These are phyloP conservation scores for Eucalyptus albens DNA, from an alignment of 345 rosid genomes.

Conservation along the genomic window DNA sequence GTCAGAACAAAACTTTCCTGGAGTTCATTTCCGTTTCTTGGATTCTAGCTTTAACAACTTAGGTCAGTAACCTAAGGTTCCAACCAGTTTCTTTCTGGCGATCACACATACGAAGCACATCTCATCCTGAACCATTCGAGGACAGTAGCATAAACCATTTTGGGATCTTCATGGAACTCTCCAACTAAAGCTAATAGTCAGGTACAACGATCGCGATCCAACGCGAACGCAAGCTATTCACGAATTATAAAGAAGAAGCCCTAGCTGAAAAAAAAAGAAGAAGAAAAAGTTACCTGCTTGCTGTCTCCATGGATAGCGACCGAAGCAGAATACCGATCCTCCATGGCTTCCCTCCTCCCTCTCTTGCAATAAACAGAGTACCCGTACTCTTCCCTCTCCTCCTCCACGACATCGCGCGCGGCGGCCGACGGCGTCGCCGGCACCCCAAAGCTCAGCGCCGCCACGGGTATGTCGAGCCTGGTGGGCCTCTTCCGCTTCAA, in stretches of 20 bases:
- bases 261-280: no score
- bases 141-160: neutral
- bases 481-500: constrained; percentile 81
- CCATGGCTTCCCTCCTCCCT: constrained; percentile 89
- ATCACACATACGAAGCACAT: neutral
- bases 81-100: neutral
- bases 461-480: constrained; percentile 51
- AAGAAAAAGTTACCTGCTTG: constrained; percentile 35
- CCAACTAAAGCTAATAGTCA: neutral
- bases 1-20: neutral
- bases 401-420: constrained; percentile 18
- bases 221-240: neutral
- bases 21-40: neutral
- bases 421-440: constrained; percentile 20
- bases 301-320: constrained; percentile 40
- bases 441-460: constrained; percentile 14
- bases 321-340: constrained; percentile 76
- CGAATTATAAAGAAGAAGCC: neutral
- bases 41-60: neutral
- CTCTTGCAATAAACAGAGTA: constrained; percentile 75
- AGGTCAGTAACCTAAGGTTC: neutral
- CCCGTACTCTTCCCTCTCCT: constrained; percentile 47
- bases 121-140: neutral
- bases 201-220: neutral
- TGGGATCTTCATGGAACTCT: neutral